Base-by-base conservation (phyloP, 352 stramenopile genomes). In the Blastocystis sp. region DNA sequence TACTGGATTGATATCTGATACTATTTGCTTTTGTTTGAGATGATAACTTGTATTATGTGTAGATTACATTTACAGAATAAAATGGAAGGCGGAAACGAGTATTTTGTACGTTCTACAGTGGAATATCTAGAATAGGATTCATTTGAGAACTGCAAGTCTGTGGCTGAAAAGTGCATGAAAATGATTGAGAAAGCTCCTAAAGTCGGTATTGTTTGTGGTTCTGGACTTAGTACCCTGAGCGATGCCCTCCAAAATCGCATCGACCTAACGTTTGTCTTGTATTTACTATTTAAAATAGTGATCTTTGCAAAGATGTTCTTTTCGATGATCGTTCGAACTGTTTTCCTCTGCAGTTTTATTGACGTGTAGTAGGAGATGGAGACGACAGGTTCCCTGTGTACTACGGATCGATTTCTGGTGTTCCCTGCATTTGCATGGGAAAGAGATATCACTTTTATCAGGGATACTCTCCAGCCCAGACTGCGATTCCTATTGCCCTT, bases 371-470 rank as follows among this genome's bases (percentile, higher is more conserved):
- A 4, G 76, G 59, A 29, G 76, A 76, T 77, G 59, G 63, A 18
- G 53, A 73, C 34, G 63, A 87, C 43, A 59, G 29, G 3, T 76
- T 87, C 63, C 59, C 63, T 61, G 70, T 80, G 9, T 80, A 80
- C 20, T 87, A 76, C 43, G 76, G 76, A 11, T 63, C 39, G 7
- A 92, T 94, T 54, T 91, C 91, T 37, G 93, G 97, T 55, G 94
- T 98, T 45, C 63, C 59, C 8, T 73, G 59, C 29, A 41, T 87
- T 68, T 98, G 95, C 90, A 97, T 98, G 93, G 93, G 95, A 41
- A 96, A 96, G 54, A 92, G 96, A 87, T 98, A 98, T 92, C 96
- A 98, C 93, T 95, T 92, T 77, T 98, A 98, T 91, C 95, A 98
- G 91, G 96, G 96, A 87, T 96, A 98, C 92, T 92, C 93, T 41